Evolutionary conservation across 495 filamentous ascomycete genomes (phyloP), one percentile per base, ranked within the genome.

Genomic region (Pseudoneurospora amorphoporcata): DNA sequence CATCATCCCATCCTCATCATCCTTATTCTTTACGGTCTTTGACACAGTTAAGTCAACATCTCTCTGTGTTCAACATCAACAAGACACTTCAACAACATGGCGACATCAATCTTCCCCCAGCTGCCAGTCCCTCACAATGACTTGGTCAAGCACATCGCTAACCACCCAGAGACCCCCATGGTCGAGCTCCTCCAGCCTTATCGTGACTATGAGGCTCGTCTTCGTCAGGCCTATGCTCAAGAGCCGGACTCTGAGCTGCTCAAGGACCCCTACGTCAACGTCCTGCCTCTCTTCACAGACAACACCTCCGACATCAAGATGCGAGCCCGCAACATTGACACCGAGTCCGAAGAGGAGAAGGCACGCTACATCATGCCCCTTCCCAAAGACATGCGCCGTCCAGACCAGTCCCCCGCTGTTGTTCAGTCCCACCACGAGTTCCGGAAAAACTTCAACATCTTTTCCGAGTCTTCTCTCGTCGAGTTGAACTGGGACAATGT

Each of bases 401-500:
- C 80, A 2, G 82, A 84, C 77, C 89, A 87, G 38, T 87, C 90
- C 2, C 87, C 88, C 5, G 92, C 92, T 6, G 84, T 92, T 35
- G 92, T 93, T 2, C 72, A 81, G 38, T 83, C 83, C 1, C 76
- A 94, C 40, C 84, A 87, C 68, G 90, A 92, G 16, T 96, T 95
- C 77, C 87, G 87, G 76, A 83, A 86, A 58, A 93, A 95, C 80
- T 94, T 95, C 81, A 84, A 86, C 70, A 76, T 95, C 73, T 96
- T 96, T 77, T 92, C 90, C 29, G 93, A 96, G 79, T 85, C 83
- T 3, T 84, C 86, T 0, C 77, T 88, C 16, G 75, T 76, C 39
- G 91, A 93, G 38, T 76, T 94, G 69, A 87, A 94, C 79, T 94
- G 91, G 92, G 87, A 79, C 76, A 94, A 95, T 77, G 86, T 94